Evolutionary conservation across 148 eudicot species (phyloP).

Genomic region (Amaranthus hypochondriacus): DNA sequence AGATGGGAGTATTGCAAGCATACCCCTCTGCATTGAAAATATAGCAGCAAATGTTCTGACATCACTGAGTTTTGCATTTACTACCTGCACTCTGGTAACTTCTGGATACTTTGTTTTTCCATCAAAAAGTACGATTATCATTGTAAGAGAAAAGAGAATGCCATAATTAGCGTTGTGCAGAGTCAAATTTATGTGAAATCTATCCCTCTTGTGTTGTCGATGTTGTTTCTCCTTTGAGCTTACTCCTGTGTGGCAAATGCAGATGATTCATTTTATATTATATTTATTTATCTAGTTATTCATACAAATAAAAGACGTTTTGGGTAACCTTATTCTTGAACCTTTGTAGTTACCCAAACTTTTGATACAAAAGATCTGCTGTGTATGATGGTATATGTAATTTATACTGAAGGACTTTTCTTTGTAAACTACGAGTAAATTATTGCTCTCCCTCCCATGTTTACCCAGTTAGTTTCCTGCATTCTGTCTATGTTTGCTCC

Average conservation of each 20-base stretch:
- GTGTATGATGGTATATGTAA: background rate
- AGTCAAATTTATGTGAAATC: too few species aligned
- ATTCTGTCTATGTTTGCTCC: background rate
- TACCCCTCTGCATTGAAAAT: conserved; percentile 73
- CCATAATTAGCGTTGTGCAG: background rate
- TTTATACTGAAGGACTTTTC: background rate
- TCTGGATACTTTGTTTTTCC: background rate
- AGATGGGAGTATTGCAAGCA: conserved; percentile 65
- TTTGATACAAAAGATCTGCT: background rate
- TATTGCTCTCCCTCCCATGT: background rate
- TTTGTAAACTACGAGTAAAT: background rate
- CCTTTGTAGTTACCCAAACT: background rate
- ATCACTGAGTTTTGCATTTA: conserved; percentile 75
- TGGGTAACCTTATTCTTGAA: background rate
- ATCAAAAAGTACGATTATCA: background rate
- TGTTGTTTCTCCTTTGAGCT: too few species aligned
- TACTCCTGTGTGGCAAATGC: too few species aligned
- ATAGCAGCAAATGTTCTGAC: conserved; percentile 85
- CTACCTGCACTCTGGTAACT: conserved; percentile 83
- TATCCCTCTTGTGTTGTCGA: too few species aligned
- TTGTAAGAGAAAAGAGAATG: background rate
- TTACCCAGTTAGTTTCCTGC: background rate
- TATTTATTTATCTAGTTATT: background rate
- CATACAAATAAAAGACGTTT: background rate
- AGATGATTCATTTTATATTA: background rate